Evolutionary conservation across 1,284 basidiomycete genomes (phyloP).

Genomic region (Limonomyces culmigenus): DNA sequence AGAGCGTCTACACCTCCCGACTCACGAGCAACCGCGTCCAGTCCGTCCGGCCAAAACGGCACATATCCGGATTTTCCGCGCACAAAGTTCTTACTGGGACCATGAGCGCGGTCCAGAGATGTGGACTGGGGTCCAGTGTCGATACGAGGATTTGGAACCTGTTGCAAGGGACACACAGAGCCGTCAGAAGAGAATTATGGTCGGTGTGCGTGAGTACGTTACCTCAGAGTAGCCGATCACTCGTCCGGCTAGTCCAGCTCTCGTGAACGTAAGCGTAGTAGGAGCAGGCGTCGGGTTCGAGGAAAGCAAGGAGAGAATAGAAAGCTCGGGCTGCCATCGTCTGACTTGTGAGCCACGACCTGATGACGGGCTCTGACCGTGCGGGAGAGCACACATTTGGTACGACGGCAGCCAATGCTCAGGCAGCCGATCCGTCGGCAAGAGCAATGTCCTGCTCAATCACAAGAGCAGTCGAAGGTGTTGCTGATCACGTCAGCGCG

Average conservation of each 20-base stretch:
- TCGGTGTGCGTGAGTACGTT: too few species aligned
- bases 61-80: conserved; percentile 85
- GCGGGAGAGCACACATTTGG: conserved; percentile 44
- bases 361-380: too few species aligned
- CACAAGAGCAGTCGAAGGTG: too few species aligned
- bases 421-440: too few species aligned
- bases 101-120: conserved; percentile 72
- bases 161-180: too few species aligned
- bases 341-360: too few species aligned
- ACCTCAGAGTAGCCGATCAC: conserved; percentile 71
- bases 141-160: conserved; percentile 35
- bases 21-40: conserved; percentile 43
- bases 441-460: too few species aligned
- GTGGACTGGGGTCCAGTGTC: conserved; percentile 60
- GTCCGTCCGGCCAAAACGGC: conserved; percentile 84
- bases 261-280: conserved; percentile 61
- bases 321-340: conserved; percentile 49
- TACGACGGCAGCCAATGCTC: conserved; percentile 57
- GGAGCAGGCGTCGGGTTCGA: conserved; percentile 59
- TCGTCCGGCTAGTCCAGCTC: conserved; percentile 62
- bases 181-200: conserved; percentile 13
- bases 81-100: conserved; percentile 66
- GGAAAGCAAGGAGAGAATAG: conserved; percentile 43
- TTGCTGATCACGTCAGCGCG: too few species aligned
- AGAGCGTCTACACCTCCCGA: conserved; percentile 17